Evolutionary conservation across 148 eudicot species (phyloP).

Genomic region (Arbutus unedo): DNA sequence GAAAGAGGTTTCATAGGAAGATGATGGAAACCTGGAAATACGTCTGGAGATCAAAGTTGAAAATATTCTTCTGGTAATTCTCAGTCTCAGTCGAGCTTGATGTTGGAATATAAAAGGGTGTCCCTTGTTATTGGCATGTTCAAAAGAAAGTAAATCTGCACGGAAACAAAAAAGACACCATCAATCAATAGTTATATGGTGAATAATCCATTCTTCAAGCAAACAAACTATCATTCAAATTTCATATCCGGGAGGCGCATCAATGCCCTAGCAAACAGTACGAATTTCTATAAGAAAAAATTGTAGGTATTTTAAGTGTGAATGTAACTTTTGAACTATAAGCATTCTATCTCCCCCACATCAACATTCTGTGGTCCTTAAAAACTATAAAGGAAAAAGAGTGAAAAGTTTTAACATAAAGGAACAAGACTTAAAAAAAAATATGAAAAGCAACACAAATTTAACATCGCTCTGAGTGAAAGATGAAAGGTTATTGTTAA

Average conservation of each 20-base stretch:
- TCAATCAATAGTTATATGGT: neutral
- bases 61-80: neutral
- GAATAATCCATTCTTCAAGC: neutral
- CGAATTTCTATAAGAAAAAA: neutral
- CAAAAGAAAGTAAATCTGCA: slow-evolving; percentile 70
- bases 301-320: neutral
- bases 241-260: neutral
- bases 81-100: slow-evolving; percentile 81
- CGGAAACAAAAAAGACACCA: slow-evolving; percentile 12
- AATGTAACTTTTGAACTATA: neutral
- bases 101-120: slow-evolving; percentile 87
- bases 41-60: slow-evolving; percentile 6
- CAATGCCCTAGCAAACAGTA: neutral
- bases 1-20: neutral
- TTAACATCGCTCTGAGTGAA: neutral
- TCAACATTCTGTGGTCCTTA: neutral
- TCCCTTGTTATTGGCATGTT: slow-evolving; percentile 90
- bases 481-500: neutral
- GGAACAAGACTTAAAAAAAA: too few species aligned
- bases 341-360: neutral
- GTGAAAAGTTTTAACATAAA: too few species aligned
- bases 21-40: slow-evolving; percentile 20
- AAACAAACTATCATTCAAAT: neutral
- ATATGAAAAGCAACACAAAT: neutral
- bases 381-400: neutral